Base-by-base conservation (phyloP, 2,329 filamentous ascomycete species). In the Alternaria arborescens region DNA sequence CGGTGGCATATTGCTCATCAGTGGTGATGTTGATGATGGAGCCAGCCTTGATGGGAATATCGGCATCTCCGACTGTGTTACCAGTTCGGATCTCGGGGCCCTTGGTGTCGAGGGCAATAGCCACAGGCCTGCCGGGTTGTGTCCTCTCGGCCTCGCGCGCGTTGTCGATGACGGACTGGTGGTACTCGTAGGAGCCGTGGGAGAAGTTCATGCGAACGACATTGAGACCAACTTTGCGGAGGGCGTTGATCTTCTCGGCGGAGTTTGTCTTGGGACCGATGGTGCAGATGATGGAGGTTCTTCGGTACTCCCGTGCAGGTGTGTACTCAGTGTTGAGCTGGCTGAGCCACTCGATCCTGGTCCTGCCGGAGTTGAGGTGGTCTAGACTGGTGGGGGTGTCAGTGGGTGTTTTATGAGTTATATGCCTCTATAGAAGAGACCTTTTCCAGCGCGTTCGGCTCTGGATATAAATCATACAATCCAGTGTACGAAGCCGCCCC, bases 161-260 rank as follows among this genome's bases (percentile, higher is more conserved):
- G 84, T 99, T 90, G 86, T 99, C 93, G 77, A 99, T 97, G 79
- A 99, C 95, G 66, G 93, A 94, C 87, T 98, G 93, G 85, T 97
- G 94, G 85, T 97, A 99, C 84, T 90, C 94, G 82, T 98, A 95
- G 71, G 89, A 90, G 76, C 92, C 92, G 82, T 97, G 92, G 69
- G 91, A 97, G 81, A 98, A 98, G 91, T 99, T 99, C 95, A 99
- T 99, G 84, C 95, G 94, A 72, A 98, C 95, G 71, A 99, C 93
- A 83, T 98, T 98, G 76, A 98, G 90, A 82, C 95, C 95, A 69
- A 90, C 91, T 78, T 86, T 87, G 81, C 94, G 92, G 75, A 99
- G 91, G 80, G 89, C 87, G 84, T 98, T 98, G 85, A 99, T 97
- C 82, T 93, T 94, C 85, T 97, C 92, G 60, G 94, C 90, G 38